Evolutionary conservation across 2,329 filamentous ascomycete genomes (phyloP).

Genomic region (Apiospora phragmitis): DNA sequence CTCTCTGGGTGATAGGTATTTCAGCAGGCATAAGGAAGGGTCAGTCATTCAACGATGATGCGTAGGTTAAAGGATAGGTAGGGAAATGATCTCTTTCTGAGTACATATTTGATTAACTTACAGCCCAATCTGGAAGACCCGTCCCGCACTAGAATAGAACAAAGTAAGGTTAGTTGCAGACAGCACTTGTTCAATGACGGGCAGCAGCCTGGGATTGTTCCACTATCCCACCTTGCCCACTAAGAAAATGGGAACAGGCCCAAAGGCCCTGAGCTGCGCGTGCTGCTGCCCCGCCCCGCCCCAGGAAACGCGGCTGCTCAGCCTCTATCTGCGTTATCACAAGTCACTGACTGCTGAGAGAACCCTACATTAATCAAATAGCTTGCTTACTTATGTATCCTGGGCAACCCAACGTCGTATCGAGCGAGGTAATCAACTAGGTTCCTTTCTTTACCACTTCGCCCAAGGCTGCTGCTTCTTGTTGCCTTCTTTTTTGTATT

Average conservation of each 20-base stretch:
- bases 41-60: background rate
- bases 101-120: background rate
- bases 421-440: background rate
- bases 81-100: no score
- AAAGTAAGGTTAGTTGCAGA: background rate
- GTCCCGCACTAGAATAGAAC: background rate
- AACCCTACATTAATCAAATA: background rate
- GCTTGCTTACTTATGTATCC: background rate
- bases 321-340: slow-evolving; percentile 6
- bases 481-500: slow-evolving; percentile 2
- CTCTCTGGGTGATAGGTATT: background rate
- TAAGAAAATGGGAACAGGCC: background rate
- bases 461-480: slow-evolving; percentile 2
- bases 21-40: background rate
- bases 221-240: background rate
- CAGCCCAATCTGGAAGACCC: background rate
- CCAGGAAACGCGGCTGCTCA: slow-evolving; percentile 8
- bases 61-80: background rate
- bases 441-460: background rate
- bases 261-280: background rate
- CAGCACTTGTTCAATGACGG: background rate
- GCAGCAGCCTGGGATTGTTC: background rate
- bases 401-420: slow-evolving; percentile 3
- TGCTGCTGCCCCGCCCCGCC: slow-evolving; percentile 5
- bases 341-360: background rate